phyloP scores from a whole-genome alignment of 2,329 filamentous ascomycete species.

The Celoporthe dispersa region DNA sequence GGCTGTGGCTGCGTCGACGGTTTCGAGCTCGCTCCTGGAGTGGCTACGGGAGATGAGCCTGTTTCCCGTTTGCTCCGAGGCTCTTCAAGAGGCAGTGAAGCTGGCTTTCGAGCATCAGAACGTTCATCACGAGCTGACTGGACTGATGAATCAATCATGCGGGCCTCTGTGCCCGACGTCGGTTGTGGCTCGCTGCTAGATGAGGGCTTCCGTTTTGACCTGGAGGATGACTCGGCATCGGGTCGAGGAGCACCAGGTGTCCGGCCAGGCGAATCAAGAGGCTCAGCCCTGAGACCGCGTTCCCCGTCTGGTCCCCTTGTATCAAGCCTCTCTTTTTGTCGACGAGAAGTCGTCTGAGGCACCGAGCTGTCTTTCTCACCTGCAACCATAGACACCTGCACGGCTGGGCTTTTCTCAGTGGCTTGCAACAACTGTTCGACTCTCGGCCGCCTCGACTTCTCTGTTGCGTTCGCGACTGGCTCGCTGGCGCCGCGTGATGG shows the following conservation, averaged over 20 bases:
- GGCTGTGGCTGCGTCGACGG: not conserved
- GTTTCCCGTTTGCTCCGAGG: not conserved
- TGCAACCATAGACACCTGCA: not conserved
- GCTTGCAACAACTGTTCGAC: not conserved
- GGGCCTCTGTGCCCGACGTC: not conserved
- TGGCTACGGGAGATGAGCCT: not conserved
- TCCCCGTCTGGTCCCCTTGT: not conserved
- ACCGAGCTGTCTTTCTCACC: not conserved
- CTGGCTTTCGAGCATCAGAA: not conserved
- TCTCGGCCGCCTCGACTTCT: not conserved
- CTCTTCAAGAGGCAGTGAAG: not conserved
- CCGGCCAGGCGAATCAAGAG: not conserved
- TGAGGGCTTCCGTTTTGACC: not conserved
- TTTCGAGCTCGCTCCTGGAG: not conserved
- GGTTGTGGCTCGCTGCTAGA: not conserved
- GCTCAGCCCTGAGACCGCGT: not conserved
- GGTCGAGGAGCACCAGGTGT: not conserved
- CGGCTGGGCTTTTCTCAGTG: not conserved
- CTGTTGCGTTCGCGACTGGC: not conserved
- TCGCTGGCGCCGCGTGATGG: not conserved
- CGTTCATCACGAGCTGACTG: slow-evolving; percentile 1
- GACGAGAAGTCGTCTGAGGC: not conserved
- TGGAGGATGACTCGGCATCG: not conserved
- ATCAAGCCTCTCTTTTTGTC: not conserved
- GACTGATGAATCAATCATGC: not conserved